These are phyloP conservation scores for Berkeleyomyces basicola DNA, from an alignment of 2,329 filamentous ascomycete genomes.

Conservation along the genomic window DNA sequence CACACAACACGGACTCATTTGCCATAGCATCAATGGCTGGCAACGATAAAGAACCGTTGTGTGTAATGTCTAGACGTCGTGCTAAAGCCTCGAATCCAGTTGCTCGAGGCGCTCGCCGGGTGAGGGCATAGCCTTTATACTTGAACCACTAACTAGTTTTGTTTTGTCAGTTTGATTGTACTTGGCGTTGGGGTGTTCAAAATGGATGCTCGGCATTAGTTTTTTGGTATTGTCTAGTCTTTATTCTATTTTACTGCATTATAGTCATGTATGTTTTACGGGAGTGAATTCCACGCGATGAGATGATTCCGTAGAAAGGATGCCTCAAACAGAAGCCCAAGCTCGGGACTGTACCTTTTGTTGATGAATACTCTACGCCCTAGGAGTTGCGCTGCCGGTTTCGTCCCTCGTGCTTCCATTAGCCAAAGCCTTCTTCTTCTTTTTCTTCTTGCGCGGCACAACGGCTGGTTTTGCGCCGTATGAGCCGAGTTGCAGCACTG, in stretches of 20 bases:
- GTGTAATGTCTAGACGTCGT: constrained; percentile 46
- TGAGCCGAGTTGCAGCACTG: constrained; percentile 55
- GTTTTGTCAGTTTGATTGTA: background rate
- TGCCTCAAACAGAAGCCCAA: background rate
- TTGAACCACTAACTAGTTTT: constrained; percentile 11
- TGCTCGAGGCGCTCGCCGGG: constrained; percentile 37
- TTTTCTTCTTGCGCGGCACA: constrained; percentile 54
- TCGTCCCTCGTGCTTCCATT: constrained; percentile 29
- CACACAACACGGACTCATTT: constrained; percentile 84
- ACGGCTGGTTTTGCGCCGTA: constrained; percentile 67
- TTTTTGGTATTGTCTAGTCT: background rate
- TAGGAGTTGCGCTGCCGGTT: constrained; percentile 44
- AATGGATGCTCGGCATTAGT: background rate
- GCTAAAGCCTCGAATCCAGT: constrained; percentile 45
- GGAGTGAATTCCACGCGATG: background rate
- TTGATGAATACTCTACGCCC: constrained; percentile 18
- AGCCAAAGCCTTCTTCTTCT: constrained; percentile 50
- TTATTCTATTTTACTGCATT: background rate
- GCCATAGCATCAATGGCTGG: constrained; percentile 80
- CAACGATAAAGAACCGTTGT: constrained; percentile 55
- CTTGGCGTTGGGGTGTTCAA: background rate
- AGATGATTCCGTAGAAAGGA: background rate
- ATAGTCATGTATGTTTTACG: background rate
- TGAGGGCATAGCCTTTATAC: constrained; percentile 16
- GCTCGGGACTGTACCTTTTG: background rate